Evolutionary conservation across 306 rosid species (phyloP).

Genomic region (Vicia villosa): DNA sequence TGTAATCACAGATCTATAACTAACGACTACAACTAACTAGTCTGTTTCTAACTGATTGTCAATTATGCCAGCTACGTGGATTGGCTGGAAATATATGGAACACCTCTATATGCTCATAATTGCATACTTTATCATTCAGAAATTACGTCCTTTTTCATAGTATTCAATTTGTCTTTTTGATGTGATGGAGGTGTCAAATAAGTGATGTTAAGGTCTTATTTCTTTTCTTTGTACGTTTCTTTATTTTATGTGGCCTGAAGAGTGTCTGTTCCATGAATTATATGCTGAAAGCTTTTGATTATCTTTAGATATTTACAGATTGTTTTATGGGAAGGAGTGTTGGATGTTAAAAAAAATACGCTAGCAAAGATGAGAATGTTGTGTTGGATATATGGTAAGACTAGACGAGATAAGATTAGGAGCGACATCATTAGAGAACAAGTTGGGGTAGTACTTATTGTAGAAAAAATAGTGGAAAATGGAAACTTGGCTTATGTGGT

Average conservation of each 20-base stretch:
- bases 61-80: not conserved
- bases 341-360: not conserved
- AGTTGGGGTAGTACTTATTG: not conserved
- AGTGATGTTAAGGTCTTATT: not conserved
- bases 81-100: not conserved
- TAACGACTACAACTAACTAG: not conserved
- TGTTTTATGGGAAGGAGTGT: not conserved
- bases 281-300: conserved; percentile 28
- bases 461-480: not conserved
- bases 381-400: not conserved
- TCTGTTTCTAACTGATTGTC: conserved; percentile 1
- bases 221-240: not conserved
- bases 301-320: conserved; percentile 21
- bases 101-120: not conserved
- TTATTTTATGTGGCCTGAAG: conserved; percentile 7
- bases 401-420: not conserved
- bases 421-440: not conserved
- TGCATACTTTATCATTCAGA: conserved; percentile 23
- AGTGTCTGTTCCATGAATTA: conserved; percentile 22
- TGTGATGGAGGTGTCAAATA: conserved; percentile 12
- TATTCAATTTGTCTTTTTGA: conserved; percentile 23
- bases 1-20: not conserved
- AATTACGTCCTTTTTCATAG: not conserved
- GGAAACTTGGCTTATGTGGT: not conserved
- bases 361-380: not conserved